Conservation (phyloP, 768 basidiomycete genomes). For the Tricholoma sp. region DNA sequence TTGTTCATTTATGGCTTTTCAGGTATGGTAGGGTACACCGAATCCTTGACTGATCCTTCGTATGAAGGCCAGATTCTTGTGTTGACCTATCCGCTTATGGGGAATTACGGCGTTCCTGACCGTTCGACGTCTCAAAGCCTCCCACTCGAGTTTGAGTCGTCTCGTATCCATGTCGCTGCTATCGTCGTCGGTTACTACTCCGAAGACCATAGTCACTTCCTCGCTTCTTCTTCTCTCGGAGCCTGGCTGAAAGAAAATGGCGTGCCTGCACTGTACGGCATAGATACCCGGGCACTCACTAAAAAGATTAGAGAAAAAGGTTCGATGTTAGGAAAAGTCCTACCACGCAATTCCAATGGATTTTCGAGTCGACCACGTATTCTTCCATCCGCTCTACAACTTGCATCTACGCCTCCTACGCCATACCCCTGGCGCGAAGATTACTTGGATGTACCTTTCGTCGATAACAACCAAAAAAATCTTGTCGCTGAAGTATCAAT, state of each 20-base stretch:
- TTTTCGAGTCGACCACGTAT: conserved; percentile 34
- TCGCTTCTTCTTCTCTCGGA: conserved; percentile 82
- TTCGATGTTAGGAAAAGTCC: conserved; percentile 81
- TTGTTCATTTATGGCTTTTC: conserved; percentile 10
- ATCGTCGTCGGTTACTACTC: conserved; percentile 94
- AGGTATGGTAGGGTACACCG: conserved; percentile 99
- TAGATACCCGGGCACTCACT: conserved; percentile 95
- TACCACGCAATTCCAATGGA: conserved; percentile 54
- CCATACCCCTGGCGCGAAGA: conserved; percentile 73
- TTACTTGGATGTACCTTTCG: conserved; percentile 77
- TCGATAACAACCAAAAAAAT: conserved; percentile 85
- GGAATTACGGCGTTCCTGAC: conserved; percentile 95
- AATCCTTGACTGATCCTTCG: conserved; percentile 96
- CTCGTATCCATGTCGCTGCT: conserved; percentile 88
- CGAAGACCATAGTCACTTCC: conserved; percentile 90
- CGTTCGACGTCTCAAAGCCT: conserved; percentile 49
- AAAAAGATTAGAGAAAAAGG: conserved; percentile 96
- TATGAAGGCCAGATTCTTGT: conserved; percentile 98
- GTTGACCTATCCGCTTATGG: conserved; percentile 93
- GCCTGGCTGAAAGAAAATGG: conserved; percentile 94
- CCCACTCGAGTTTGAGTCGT: conserved; percentile 86
- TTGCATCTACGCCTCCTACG: conserved; percentile 48
- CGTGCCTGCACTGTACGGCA: conserved; percentile 90
- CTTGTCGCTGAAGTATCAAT: conserved; percentile 89
- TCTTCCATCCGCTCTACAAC: conserved; percentile 29